phyloP scores from a whole-genome alignment of 2,329 filamentous ascomycete species.

The Daldinia sp. region DNA sequence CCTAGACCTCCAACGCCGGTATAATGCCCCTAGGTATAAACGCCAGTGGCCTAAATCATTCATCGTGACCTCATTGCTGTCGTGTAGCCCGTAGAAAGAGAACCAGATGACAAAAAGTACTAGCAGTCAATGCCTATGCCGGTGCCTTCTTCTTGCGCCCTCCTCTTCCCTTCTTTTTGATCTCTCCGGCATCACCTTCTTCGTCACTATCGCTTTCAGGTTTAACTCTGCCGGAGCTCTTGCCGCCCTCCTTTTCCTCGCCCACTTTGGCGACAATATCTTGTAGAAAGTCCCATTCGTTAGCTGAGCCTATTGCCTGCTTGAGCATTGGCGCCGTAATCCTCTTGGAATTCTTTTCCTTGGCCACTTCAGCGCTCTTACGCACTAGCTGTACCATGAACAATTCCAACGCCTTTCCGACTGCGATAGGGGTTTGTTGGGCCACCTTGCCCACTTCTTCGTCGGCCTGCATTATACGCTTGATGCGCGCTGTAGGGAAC shows the following conservation, averaged over 20 bases:
- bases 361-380: slow-evolving; percentile 85
- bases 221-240: slow-evolving; percentile 48
- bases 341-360: slow-evolving; percentile 83
- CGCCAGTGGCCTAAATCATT: slow-evolving; percentile 43
- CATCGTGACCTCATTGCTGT: slow-evolving; percentile 39
- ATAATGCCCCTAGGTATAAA: slow-evolving; percentile 39
- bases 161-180: slow-evolving; percentile 57
- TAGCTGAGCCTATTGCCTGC: slow-evolving; percentile 84
- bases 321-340: slow-evolving; percentile 93
- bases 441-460: slow-evolving; percentile 98
- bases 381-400: slow-evolving; percentile 97
- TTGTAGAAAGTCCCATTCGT: slow-evolving; percentile 91
- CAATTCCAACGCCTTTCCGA: slow-evolving; percentile 93
- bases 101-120: slow-evolving; percentile 13
- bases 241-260: slow-evolving; percentile 60
- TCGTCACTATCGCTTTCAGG: slow-evolving; percentile 63
- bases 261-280: slow-evolving; percentile 87
- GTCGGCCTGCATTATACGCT: slow-evolving; percentile 99
- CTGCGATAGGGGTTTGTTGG: slow-evolving; percentile 94
- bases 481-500: slow-evolving; percentile 96
- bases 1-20: slow-evolving; percentile 44
- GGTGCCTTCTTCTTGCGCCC: slow-evolving; percentile 60
- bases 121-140: slow-evolving; percentile 42
- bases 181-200: slow-evolving; percentile 54
- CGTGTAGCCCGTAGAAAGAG: slow-evolving; percentile 35